Evolutionary conservation across 1,284 basidiomycete genomes (phyloP).

Genomic region (Leccinum variabile): DNA sequence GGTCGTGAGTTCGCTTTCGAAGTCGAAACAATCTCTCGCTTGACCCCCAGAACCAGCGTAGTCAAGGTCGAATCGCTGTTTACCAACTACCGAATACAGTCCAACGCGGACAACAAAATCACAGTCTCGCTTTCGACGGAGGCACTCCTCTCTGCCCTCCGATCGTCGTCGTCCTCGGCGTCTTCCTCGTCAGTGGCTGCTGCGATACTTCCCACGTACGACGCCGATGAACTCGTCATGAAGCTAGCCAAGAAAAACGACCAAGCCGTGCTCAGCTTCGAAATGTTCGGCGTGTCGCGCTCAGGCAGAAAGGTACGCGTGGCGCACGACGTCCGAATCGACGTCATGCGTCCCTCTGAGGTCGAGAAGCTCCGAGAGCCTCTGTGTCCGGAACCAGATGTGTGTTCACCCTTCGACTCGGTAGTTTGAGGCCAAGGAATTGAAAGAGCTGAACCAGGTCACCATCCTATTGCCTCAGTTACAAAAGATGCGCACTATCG

Average conservation of each 20-base stretch:
- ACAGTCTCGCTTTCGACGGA: slow-evolving; percentile 72
- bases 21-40: neutral
- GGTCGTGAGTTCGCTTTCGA: slow-evolving; percentile 65
- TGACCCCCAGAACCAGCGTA: slow-evolving; percentile 39
- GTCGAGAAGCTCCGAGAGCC: slow-evolving; percentile 78
- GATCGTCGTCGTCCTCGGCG: slow-evolving; percentile 54
- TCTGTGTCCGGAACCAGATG: slow-evolving; percentile 86
- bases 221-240: slow-evolving; percentile 70
- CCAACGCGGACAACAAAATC: slow-evolving; percentile 83
- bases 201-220: slow-evolving; percentile 36
- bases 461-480: slow-evolving; percentile 82
- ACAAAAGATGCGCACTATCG: slow-evolving; percentile 74
- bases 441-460: slow-evolving; percentile 51
- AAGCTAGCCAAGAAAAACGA: slow-evolving; percentile 84
- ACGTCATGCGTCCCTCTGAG: slow-evolving; percentile 73
- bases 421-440: neutral
- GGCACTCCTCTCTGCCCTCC: slow-evolving; percentile 72
- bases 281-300: slow-evolving; percentile 60
- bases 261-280: slow-evolving; percentile 71
- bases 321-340: slow-evolving; percentile 73
- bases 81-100: slow-evolving; percentile 82
- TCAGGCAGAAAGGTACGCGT: slow-evolving; percentile 58
- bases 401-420: slow-evolving; percentile 37
- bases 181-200: slow-evolving; percentile 37
- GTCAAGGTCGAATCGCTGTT: slow-evolving; percentile 76